Percentiles rank a stretch among this genome's conserved stretches.
phyloP scores from a whole-genome alignment of 2,329 filamentous ascomycete species.

The Coniella lustricola region DNA sequence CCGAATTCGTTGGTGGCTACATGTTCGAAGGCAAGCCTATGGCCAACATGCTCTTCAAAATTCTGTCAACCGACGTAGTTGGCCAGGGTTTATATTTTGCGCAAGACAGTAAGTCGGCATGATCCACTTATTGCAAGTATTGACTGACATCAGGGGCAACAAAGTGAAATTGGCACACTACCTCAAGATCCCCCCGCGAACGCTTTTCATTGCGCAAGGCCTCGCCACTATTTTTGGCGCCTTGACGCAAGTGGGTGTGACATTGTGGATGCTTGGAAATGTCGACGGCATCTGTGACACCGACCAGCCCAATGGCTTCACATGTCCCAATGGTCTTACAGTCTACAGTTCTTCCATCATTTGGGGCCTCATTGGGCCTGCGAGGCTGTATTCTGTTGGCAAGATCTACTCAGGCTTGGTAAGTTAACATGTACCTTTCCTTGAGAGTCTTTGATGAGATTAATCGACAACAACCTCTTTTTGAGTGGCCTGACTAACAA shows the following conservation, averaged over 20 bases:
- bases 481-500: background rate
- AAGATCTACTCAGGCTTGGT: slow-evolving; percentile 37
- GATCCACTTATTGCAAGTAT: background rate
- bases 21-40: slow-evolving; percentile 38
- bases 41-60: slow-evolving; percentile 40
- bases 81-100: slow-evolving; percentile 39
- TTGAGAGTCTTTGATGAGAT: background rate
- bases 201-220: slow-evolving; percentile 40
- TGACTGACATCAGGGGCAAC: background rate
- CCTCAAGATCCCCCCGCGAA: slow-evolving; percentile 41
- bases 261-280: slow-evolving; percentile 28
- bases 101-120: slow-evolving; percentile 29
- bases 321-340: slow-evolving; percentile 41
- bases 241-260: slow-evolving; percentile 33
- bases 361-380: slow-evolving; percentile 46
- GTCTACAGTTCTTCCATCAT: slow-evolving; percentile 41
- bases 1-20: slow-evolving; percentile 42
- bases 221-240: slow-evolving; percentile 40
- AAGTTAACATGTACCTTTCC: background rate
- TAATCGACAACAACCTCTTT: background rate
- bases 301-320: slow-evolving; percentile 37
- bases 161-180: slow-evolving; percentile 44
- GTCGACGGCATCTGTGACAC: slow-evolving; percentile 34
- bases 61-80: slow-evolving; percentile 32
- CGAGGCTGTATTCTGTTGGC: slow-evolving; percentile 38